Evolutionary conservation across 2,329 filamentous ascomycete genomes (phyloP), one percentile per base, ranked within the genome.

Genomic region (Rhinocladiella similis): DNA sequence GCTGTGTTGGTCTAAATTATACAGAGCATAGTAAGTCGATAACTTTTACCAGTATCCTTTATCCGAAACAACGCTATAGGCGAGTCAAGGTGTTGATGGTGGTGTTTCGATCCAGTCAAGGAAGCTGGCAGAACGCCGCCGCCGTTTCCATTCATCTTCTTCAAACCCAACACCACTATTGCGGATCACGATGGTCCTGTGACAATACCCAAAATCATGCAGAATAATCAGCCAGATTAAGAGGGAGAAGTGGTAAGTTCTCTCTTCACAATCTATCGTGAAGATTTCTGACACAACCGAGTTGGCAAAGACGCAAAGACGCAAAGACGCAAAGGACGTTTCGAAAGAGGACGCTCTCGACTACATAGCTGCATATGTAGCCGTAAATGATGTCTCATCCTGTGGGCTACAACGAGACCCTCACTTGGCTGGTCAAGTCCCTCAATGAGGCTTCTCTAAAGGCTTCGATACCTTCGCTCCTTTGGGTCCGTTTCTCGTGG

Each of bases 1-100:
- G 82, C 16, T 78, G 75, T 63, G 63, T 78, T 41, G 76, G 76
- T 9, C 70, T 78, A 50, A 79, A 78, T 68, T 77, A 77, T 63
- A 64, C 63, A 25, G 70, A 76, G 61, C 74, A 75, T 53, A 86
- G 83, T 61, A 7, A n/a, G n/a, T n/a, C n/a, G n/a, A n/a, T n/a
- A n/a, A n/a, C n/a, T n/a, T n/a, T n/a, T n/a, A n/a, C n/a, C n/a
- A n/a, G n/a, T n/a, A n/a, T n/a, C n/a, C n/a, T n/a, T n/a, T n/a
- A n/a, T n/a, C n/a, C n/a, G n/a, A n/a, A n/a, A n/a, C n/a, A n/a
- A n/a, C n/a, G n/a, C n/a, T n/a, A n/a, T n/a, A n/a, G n/a, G n/a
- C n/a, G n/a, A n/a, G n/a, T n/a, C n/a, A n/a, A n/a, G n/a, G n/a
- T n/a, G n/a, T n/a, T n/a, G n/a, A n/a, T n/a, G n/a, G n/a, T n/a